Conservation (phyloP, 805 yeast species). For the Isabelozyma pseudorhagii region DNA sequence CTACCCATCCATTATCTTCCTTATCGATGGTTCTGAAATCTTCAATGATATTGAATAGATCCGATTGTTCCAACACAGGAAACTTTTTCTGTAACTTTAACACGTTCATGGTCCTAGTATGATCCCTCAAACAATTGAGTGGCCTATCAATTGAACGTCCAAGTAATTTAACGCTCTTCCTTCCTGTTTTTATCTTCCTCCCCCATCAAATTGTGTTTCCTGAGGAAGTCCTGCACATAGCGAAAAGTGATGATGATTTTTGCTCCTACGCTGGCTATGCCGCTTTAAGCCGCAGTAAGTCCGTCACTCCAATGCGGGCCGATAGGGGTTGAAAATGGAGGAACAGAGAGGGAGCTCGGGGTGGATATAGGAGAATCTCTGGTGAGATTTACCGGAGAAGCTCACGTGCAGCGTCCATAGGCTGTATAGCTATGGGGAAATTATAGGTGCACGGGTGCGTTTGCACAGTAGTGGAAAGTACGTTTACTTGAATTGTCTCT, state of each 20-base stretch:
- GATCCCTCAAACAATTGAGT: background rate
- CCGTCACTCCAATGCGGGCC: background rate
- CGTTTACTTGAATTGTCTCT: too few relatives aligned
- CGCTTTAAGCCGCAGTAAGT: background rate
- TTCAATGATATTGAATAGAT: constrained; percentile 79
- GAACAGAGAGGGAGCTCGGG: too few relatives aligned
- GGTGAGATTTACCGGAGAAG: too few relatives aligned
- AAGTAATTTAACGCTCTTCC: background rate
- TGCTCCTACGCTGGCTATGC: background rate
- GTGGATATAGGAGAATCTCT: too few relatives aligned
- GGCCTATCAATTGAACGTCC: background rate
- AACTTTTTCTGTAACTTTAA: constrained; percentile 64
- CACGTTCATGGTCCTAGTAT: constrained; percentile 30
- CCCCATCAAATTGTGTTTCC: background rate
- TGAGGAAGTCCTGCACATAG: background rate
- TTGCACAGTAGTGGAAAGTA: background rate
- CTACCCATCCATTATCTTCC: constrained; percentile 93
- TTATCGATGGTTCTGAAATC: constrained; percentile 80
- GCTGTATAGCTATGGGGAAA: too few relatives aligned
- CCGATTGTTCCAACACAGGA: constrained; percentile 83
- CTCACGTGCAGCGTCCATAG: too few relatives aligned
- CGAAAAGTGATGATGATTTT: background rate
- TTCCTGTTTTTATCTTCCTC: background rate
- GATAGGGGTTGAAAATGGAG: too few relatives aligned
- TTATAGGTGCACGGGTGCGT: background rate